Evolutionary conservation across 805 yeast genomes (phyloP).

Genomic region (Ogataea haglerorum): DNA sequence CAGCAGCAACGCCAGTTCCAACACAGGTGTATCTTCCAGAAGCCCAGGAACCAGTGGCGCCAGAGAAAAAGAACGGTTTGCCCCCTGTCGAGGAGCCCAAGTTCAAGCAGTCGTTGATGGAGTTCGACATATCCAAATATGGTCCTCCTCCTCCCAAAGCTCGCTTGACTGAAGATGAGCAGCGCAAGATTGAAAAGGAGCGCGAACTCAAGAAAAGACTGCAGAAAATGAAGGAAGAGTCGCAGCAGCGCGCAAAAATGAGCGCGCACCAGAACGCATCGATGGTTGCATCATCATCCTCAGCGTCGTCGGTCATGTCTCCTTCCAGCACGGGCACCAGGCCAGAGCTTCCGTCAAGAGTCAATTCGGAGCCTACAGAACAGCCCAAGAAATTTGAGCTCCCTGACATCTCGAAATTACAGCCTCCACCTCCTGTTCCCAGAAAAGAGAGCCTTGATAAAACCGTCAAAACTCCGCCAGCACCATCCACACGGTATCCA

Average conservation of each 20-base stretch:
- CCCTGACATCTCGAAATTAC: slow-evolving; percentile 27
- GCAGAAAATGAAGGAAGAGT: slow-evolving; percentile 28
- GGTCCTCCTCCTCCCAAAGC: slow-evolving; percentile 50
- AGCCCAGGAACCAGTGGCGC: slow-evolving; percentile 4
- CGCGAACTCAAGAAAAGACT: slow-evolving; percentile 25
- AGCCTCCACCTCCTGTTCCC: slow-evolving; percentile 29
- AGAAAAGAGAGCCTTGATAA: neutral
- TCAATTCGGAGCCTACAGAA: slow-evolving; percentile 7
- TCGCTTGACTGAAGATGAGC: slow-evolving; percentile 25
- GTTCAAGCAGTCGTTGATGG: slow-evolving; percentile 29
- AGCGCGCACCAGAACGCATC: slow-evolving; percentile 6
- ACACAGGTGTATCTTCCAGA: neutral
- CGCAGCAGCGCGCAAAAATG: slow-evolving; percentile 26
- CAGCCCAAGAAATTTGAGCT: slow-evolving; percentile 22
- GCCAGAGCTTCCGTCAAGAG: slow-evolving; percentile 14
- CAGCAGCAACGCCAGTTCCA: neutral
- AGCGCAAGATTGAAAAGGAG: slow-evolving; percentile 21
- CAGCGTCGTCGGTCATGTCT: slow-evolving; percentile 7
- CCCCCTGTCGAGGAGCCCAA: slow-evolving; percentile 25
- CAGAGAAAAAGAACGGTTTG: slow-evolving; percentile 2
- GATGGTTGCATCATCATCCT: slow-evolving; percentile 2
- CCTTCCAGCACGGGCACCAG: slow-evolving; percentile 9
- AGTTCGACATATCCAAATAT: slow-evolving; percentile 35
- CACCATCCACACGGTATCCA: too few species aligned
- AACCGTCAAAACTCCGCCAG: neutral